Evolutionary conservation across 306 rosid species (phyloP).

Genomic region (Psophocarpus tetragonolobus): DNA sequence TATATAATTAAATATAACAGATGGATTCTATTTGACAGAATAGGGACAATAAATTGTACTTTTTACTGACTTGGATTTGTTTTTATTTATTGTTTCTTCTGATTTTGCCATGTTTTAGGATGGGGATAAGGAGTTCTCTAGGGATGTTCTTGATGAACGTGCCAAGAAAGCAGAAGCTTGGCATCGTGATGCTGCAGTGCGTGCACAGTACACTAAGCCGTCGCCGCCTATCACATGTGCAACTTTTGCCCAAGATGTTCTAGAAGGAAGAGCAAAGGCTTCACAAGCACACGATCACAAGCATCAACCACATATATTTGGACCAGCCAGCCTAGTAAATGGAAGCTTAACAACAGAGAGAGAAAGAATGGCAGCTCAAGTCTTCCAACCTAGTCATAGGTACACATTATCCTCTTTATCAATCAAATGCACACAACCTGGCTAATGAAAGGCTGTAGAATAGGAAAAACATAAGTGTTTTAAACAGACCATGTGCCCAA

Average conservation of each 20-base stretch:
- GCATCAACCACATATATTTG: conserved; percentile 89
- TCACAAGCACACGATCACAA: conserved; percentile 89
- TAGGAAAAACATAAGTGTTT: background rate
- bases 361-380: conserved; percentile 87
- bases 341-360: conserved; percentile 81
- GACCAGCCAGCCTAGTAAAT: conserved; percentile 87
- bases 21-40: conserved; percentile 17
- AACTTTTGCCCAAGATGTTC: conserved; percentile 96
- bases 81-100: conserved; percentile 16
- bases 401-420: conserved; percentile 7
- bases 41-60: conserved; percentile 5
- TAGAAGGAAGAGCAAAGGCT: conserved; percentile 88
- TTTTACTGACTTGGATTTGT: background rate
- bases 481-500: background rate
- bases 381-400: conserved; percentile 86
- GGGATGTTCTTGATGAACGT: conserved; percentile 78
- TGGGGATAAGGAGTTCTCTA: conserved; percentile 67
- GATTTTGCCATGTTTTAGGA: conserved; percentile 52
- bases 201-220: conserved; percentile 66
- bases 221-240: conserved; percentile 89
- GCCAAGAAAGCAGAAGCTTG: conserved; percentile 75
- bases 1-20: background rate
- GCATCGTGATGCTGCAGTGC: conserved; percentile 74
- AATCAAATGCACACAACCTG: conserved; percentile 16
- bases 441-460: background rate